phyloP scores from a whole-genome alignment of 2,329 filamentous ascomycete genomes.

The Neopestalotiopsis clavispora region DNA sequence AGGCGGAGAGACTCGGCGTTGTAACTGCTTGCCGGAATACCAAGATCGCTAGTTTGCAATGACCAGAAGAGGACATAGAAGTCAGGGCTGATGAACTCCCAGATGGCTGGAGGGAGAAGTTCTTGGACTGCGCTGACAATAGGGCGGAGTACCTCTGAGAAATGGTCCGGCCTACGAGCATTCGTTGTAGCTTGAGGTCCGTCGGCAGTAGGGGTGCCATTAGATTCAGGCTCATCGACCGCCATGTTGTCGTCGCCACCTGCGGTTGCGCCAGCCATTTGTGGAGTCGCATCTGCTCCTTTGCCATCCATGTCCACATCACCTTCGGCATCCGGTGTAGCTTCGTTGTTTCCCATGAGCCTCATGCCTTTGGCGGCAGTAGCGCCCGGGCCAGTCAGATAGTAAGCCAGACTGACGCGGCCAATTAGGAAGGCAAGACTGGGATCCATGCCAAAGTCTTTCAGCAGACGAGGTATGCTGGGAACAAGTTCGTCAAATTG shows the following conservation, averaged over 20 bases:
- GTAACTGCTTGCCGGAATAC: slow-evolving; percentile 78
- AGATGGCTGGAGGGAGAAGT: slow-evolving; percentile 65
- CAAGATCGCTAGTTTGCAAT: slow-evolving; percentile 80
- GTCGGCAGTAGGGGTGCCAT: slow-evolving; percentile 25
- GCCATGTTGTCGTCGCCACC: slow-evolving; percentile 36
- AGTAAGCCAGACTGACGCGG: slow-evolving; percentile 73
- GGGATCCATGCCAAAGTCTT: slow-evolving; percentile 79
- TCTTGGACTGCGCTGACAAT: slow-evolving; percentile 72
- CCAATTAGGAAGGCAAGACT: slow-evolving; percentile 85
- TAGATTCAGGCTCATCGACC: slow-evolving; percentile 33
- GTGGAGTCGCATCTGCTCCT: slow-evolving; percentile 28
- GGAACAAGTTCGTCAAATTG: slow-evolving; percentile 84
- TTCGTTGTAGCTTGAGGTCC: slow-evolving; percentile 32
- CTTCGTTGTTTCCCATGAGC: slow-evolving; percentile 30
- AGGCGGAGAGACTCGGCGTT: slow-evolving; percentile 74
- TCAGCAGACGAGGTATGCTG: slow-evolving; percentile 73
- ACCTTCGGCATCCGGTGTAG: slow-evolving; percentile 55
- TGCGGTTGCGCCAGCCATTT: slow-evolving; percentile 19
- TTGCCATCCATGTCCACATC: slow-evolving; percentile 59
- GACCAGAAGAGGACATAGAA: slow-evolving; percentile 96
- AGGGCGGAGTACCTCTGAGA: slow-evolving; percentile 74
- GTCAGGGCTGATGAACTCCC: slow-evolving; percentile 73
- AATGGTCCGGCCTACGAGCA: slow-evolving; percentile 50
- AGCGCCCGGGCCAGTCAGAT: slow-evolving; percentile 53
- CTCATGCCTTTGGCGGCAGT: slow-evolving; percentile 32